A percentile compares a stretch with the other conserved stretches of the same genome.
phyloP scores from a whole-genome alignment of 2,329 filamentous ascomycete genomes.

The Drechslera avenae region DNA sequence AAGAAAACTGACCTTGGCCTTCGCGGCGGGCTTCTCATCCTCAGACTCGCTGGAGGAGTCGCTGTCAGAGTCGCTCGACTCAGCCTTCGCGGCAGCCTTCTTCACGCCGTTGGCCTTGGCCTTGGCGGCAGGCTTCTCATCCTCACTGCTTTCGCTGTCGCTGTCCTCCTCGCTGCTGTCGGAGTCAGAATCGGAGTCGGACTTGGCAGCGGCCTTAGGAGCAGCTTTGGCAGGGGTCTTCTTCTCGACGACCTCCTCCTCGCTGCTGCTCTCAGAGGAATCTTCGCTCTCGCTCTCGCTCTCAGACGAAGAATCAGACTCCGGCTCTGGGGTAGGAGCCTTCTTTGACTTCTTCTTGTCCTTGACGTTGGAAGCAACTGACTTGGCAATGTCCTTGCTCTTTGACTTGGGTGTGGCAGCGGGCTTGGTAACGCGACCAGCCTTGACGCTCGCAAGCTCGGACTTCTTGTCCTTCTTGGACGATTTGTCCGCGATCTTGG shows the following conservation, averaged over 20 bases:
- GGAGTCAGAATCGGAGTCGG: constrained; percentile 42
- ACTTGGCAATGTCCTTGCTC: constrained; percentile 70
- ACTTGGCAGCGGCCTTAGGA: constrained; percentile 44
- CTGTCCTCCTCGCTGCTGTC: constrained; percentile 33
- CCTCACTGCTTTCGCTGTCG: constrained; percentile 38
- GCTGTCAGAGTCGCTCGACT: constrained; percentile 43
- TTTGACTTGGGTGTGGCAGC: constrained; percentile 68
- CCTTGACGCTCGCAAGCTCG: constrained; percentile 65
- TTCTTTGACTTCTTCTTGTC: constrained; percentile 61
- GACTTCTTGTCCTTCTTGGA: constrained; percentile 65
- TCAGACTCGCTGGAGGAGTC: constrained; percentile 39
- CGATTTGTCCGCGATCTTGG: constrained; percentile 40
- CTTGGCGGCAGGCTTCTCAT: constrained; percentile 37
- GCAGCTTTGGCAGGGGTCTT: constrained; percentile 43
- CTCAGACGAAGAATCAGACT: constrained; percentile 47
- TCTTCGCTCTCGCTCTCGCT: constrained; percentile 45
- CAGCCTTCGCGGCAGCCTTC: constrained; percentile 40
- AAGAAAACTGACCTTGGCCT: constrained; percentile 41
- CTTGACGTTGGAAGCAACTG: constrained; percentile 43
- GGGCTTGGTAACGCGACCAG: constrained; percentile 69
- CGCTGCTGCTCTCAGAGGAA: constrained; percentile 35
- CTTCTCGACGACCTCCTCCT: constrained; percentile 43
- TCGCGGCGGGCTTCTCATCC: constrained; percentile 33
- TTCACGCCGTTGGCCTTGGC: constrained; percentile 42
- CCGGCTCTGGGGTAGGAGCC: constrained; percentile 55